phyloP scores from a whole-genome alignment of 2,329 filamentous ascomycete genomes.

The Niveomyces coronatus region DNA sequence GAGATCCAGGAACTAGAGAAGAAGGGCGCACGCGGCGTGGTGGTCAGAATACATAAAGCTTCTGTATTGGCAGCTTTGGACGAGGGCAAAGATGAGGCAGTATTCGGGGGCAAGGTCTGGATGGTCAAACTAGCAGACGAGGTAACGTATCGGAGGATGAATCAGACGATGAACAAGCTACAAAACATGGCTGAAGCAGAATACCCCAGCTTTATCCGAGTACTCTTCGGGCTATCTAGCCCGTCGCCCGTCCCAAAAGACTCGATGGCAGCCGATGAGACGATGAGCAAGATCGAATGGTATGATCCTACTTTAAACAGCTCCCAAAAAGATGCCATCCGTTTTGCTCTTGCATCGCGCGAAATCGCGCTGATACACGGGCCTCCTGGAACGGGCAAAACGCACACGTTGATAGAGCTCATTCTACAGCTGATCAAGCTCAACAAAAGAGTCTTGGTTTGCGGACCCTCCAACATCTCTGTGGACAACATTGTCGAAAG shows the following conservation, averaged over 20 bases:
- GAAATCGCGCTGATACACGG: slow-evolving; percentile 90
- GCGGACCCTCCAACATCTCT: slow-evolving; percentile 90
- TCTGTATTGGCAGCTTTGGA: slow-evolving; percentile 59
- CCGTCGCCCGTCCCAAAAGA: slow-evolving; percentile 38
- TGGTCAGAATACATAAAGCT: slow-evolving; percentile 50
- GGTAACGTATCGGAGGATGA: slow-evolving; percentile 58
- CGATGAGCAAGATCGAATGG: slow-evolving; percentile 43
- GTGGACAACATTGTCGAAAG: slow-evolving; percentile 98
- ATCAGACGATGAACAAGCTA: slow-evolving; percentile 48
- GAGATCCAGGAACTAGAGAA: slow-evolving; percentile 62
- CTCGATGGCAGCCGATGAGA: slow-evolving; percentile 30
- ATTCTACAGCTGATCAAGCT: slow-evolving; percentile 80
- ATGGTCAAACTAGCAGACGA: slow-evolving; percentile 58
- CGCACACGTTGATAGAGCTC: slow-evolving; percentile 88
- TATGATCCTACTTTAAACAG: slow-evolving; percentile 52
- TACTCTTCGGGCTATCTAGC: slow-evolving; percentile 49
- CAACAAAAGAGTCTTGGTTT: slow-evolving; percentile 72
- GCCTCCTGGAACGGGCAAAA: slow-evolving; percentile 94
- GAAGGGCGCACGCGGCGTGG: slow-evolving; percentile 59
- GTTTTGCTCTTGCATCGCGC: slow-evolving; percentile 72
- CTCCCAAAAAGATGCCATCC: slow-evolving; percentile 56
- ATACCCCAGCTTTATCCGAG: slow-evolving; percentile 49
- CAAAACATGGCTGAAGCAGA: slow-evolving; percentile 46
- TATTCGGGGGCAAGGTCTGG: slow-evolving; percentile 44
- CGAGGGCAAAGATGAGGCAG: slow-evolving; percentile 44